Evolutionary conservation across 495 filamentous ascomycete species (phyloP).

Genomic region (Aspergillus baeticus): DNA sequence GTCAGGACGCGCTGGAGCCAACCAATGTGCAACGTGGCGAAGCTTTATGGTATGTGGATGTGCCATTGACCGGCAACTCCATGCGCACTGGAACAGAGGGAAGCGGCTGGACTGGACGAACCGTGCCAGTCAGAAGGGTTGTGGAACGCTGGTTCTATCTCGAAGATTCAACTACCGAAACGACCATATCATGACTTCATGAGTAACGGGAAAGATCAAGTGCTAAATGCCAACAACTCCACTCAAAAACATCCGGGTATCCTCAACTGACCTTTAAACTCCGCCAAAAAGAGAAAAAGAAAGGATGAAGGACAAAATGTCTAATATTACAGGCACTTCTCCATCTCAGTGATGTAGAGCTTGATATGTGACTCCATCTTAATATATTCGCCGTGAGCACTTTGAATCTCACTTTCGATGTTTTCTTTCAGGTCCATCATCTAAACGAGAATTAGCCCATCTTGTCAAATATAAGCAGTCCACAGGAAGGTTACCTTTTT

Average conservation of each 20-base stretch:
- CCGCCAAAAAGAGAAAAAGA: too few relatives aligned
- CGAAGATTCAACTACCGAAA: slow-evolving; percentile 11
- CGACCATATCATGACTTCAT: slow-evolving; percentile 6
- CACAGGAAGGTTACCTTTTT: slow-evolving; percentile 70
- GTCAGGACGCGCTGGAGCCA: slow-evolving; percentile 30
- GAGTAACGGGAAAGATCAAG: slow-evolving; percentile 1
- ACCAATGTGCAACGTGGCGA: slow-evolving; percentile 30
- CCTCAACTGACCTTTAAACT: slow-evolving; percentile 42
- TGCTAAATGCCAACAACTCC: slow-evolving; percentile 23
- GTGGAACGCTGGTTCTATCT: slow-evolving; percentile 75
- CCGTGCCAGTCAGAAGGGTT: slow-evolving; percentile 62
- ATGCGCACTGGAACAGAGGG: slow-evolving; percentile 48
- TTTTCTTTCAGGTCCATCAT: slow-evolving; percentile 97
- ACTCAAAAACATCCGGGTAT: slow-evolving; percentile 37
- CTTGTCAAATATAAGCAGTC: background rate
- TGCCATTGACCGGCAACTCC: slow-evolving; percentile 65
- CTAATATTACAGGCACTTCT: slow-evolving; percentile 69
- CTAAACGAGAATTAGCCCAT: slow-evolving; percentile 43
- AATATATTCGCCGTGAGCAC: slow-evolving; percentile 85
- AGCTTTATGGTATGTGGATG: slow-evolving; percentile 49
- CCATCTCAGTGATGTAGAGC: slow-evolving; percentile 98
- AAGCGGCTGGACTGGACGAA: slow-evolving; percentile 65
- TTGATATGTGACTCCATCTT: slow-evolving; percentile 97
- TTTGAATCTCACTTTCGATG: slow-evolving; percentile 88
- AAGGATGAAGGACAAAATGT: slow-evolving; percentile 21